Evolutionary conservation across 2,329 filamentous ascomycete genomes (phyloP).

Genomic region (Shiraia sp.): DNA sequence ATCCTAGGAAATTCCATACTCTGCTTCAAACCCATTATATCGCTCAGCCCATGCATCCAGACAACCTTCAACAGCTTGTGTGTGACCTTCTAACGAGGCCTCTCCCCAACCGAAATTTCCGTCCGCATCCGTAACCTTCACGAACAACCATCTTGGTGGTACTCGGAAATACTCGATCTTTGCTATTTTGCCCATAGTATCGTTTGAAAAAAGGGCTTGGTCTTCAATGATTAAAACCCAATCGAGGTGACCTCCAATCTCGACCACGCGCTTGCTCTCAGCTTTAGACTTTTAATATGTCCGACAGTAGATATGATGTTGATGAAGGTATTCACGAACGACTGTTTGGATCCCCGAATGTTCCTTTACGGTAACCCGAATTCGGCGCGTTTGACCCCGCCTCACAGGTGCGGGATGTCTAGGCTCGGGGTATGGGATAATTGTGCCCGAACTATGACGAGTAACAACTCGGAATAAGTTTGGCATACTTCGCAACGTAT

Average conservation of each 20-base stretch:
- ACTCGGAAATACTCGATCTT: slow-evolving; percentile 75
- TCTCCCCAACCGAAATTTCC: slow-evolving; percentile 74
- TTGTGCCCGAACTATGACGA: slow-evolving; percentile 24
- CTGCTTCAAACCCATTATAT: slow-evolving; percentile 69
- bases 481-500: not conserved
- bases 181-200: slow-evolving; percentile 65
- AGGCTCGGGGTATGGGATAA: slow-evolving; percentile 33
- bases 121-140: slow-evolving; percentile 71
- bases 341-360: too few species aligned
- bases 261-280: too few species aligned
- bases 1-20: slow-evolving; percentile 51
- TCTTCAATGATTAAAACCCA: not conserved
- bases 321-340: slow-evolving; percentile 2
- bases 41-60: slow-evolving; percentile 67
- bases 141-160: slow-evolving; percentile 75
- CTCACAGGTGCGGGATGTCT: slow-evolving; percentile 22
- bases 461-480: slow-evolving; percentile 11
- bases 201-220: not conserved
- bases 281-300: too few species aligned
- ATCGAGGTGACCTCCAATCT: too few species aligned
- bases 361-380: slow-evolving; percentile 19
- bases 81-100: slow-evolving; percentile 73
- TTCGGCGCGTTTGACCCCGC: slow-evolving; percentile 28
- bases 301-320: too few species aligned
- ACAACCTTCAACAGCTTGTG: slow-evolving; percentile 73